phyloP scores from a whole-genome alignment of 345 rosid genomes.

The Pistacia vera region DNA sequence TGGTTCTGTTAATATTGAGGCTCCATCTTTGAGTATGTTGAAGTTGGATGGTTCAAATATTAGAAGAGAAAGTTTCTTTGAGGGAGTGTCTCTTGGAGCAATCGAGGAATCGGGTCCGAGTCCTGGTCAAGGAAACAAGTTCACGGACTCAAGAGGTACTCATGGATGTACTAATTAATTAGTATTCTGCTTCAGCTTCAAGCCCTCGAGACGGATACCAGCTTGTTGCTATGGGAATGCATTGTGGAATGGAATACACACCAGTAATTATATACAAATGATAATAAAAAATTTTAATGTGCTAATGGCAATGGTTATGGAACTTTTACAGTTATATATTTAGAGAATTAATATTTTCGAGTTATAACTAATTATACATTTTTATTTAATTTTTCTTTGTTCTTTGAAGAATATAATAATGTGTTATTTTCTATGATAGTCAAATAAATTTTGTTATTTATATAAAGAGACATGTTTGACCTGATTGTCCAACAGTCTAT shows the following conservation, averaged over 20 bases:
- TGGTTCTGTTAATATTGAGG: background rate
- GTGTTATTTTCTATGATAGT: no score
- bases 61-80: background rate
- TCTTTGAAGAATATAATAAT: no score
- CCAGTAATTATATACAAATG: background rate
- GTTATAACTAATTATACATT: no score
- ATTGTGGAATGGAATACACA: background rate
- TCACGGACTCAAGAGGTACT: background rate
- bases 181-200: conserved; percentile 26
- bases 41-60: background rate
- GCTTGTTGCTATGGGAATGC: background rate
- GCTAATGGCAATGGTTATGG: no score
- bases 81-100: conserved; percentile 20
- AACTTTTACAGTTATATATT: no score
- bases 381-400: no score
- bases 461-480: no score
- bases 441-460: no score
- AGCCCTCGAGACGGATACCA: conserved; percentile 25
- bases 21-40: conserved; percentile 10
- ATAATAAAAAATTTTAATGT: no score
- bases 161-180: conserved; percentile 11
- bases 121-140: conserved; percentile 29
- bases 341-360: no score
- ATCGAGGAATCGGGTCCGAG: conserved; percentile 28
- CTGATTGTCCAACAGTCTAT: no score